These are phyloP conservation scores for Lodderomyces theae DNA, from an alignment of 1,139 yeast species.

Conservation along the genomic window DNA sequence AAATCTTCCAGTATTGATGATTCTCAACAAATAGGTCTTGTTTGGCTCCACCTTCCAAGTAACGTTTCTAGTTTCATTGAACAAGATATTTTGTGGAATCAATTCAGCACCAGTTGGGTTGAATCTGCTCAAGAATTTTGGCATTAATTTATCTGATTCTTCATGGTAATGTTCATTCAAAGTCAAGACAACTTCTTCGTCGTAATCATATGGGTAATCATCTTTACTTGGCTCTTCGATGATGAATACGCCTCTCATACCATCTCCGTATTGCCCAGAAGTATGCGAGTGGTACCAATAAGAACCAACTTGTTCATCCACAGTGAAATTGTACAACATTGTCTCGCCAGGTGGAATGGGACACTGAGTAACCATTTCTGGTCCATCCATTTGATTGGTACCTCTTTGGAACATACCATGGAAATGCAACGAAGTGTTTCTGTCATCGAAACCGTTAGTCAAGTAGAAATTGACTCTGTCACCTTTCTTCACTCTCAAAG, in stretches of 20 bases:
- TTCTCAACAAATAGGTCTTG: slow-evolving; percentile 60
- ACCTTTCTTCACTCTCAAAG: slow-evolving; percentile 58
- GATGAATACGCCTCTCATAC: slow-evolving; percentile 67
- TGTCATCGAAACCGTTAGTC: slow-evolving; percentile 53
- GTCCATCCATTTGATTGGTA: slow-evolving; percentile 70
- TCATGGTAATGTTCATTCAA: slow-evolving; percentile 65
- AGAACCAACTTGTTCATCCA: slow-evolving; percentile 65
- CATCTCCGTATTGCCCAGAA: slow-evolving; percentile 75
- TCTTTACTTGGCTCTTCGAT: slow-evolving; percentile 51
- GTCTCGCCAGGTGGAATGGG: slow-evolving; percentile 69
- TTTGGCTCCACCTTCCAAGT: slow-evolving; percentile 58
- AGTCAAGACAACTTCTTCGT: slow-evolving; percentile 57
- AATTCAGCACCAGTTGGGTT: slow-evolving; percentile 88
- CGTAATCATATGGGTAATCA: slow-evolving; percentile 56
- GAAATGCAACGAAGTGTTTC: slow-evolving; percentile 67
- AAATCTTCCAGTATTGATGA: slow-evolving; percentile 67
- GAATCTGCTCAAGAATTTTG: slow-evolving; percentile 53
- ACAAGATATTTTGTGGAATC: slow-evolving; percentile 61
- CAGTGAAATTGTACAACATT: slow-evolving; percentile 62
- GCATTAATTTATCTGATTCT: slow-evolving; percentile 41
- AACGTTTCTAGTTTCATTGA: slow-evolving; percentile 61
- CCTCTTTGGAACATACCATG: slow-evolving; percentile 72
- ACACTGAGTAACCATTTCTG: slow-evolving; percentile 74
- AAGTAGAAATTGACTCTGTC: slow-evolving; percentile 60
- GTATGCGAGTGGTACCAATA: slow-evolving; percentile 86